Evolutionary conservation across 2,329 filamentous ascomycete genomes (phyloP), one percentile per base, ranked within the genome.

Genomic region (Fusarium longipes): DNA sequence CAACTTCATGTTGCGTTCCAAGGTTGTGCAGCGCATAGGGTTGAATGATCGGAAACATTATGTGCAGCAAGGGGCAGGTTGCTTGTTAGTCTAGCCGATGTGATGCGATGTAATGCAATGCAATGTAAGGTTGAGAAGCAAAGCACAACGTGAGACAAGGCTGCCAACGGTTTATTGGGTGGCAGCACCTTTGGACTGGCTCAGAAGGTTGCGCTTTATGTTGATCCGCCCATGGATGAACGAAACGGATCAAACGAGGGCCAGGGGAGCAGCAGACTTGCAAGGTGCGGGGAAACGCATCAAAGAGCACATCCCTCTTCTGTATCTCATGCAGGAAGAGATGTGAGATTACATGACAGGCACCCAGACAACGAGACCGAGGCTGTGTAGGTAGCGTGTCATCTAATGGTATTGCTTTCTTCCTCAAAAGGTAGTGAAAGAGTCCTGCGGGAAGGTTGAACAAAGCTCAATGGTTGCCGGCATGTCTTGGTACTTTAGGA

Each of bases 261-360:
- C 61, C 65, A 63, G 58, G 62, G 59, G 44, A 53, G 49, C 62
- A 27, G 17, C 56, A 51, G 52, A 50, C 51, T 63, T 59, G 56
- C 58, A 48, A 50, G 57, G 63, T 73, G 71, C 69, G 71, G 70
- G 71, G 70, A 70, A 70, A 52, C 39, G 49, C 51, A 64, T 45
- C 20, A 44, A 39, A 43, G 61, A 55, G 53, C 56, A 58, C 57
- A 47, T 57, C 47, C 20, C 32, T 39, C 48, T 55, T 39, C 42
- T 49, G 49, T 60, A 54, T 67, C 56, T 58, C 51, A 54, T 69
- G 56, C 67, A 64, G 51, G 29, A 24, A 52, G 49, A 61, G 44
- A 67, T 58, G 59, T 69, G 63, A 69, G 62, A 72, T 72, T 69
- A 62, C 68, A 73, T 63, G 59, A 58, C 60, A 72, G 68, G 44